Base-by-base conservation (phyloP, 257 asterid species). In the Solanum acaule region DNA sequence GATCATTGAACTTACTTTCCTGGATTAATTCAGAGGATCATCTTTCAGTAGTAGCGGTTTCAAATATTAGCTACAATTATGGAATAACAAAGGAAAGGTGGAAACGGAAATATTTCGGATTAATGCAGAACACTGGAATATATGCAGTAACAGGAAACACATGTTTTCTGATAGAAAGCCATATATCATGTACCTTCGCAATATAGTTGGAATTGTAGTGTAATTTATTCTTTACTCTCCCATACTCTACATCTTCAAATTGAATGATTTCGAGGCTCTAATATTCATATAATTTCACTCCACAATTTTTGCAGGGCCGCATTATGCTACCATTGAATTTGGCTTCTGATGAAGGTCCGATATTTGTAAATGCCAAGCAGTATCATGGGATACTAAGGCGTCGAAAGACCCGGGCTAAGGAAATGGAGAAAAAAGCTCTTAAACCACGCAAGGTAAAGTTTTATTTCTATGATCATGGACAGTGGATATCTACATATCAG, bases 341-440 rank as follows among this genome's bases (percentile, higher is more conserved):
- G 76, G 73, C 88, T 77, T 84, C 84, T 6, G 96, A 93, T 67
- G 96, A 92, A 86, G 95, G 91, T 56, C 93, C 96, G 3, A 90
- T 96, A 18, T 96, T 90, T 38, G 98, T 96, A 23, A 96, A 96
- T 29, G 94, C 96, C 2, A 96, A 96, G 95, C 98, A 96, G 92
- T 96, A 96, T 86, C 91, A 91, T 35, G 96, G 95, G 34, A 96
- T 96, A 83, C 84, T 96, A 88, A 92, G 96, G 92, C 98, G 98
- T 33, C 87, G 98, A 72, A 91, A 91, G 94, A 91, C 89, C 85
- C 95, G 98, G 16, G 96, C 98, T 5, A 92, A 94, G 93, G 91
- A 92, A 9, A 95, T 90, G 72, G 89, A 88, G 88, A 91, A 93
- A 38, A 93, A 90, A 86, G 40, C 88, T 16, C 83, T 85, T 86